Conservation (phyloP, 345 rosid species). For the Toxicodendron radicans region DNA sequence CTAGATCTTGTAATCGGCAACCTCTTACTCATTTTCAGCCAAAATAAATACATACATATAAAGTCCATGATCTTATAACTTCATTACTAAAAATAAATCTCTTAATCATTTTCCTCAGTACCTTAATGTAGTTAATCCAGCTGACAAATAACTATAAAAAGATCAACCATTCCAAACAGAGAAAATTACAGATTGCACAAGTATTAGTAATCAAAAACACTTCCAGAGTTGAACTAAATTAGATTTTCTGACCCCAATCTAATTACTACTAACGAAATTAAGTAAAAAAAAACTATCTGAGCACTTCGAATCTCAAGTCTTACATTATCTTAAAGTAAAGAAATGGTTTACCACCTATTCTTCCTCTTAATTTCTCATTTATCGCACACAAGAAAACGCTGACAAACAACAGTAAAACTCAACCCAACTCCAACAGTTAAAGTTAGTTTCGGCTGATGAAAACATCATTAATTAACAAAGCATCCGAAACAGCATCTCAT, state of each 20-base stretch:
- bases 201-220: background rate
- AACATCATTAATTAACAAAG: conserved; percentile 13
- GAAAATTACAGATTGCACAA: background rate
- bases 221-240: conserved; percentile 6
- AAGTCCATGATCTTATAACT: conserved; percentile 6
- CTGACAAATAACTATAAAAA: background rate
- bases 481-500: conserved; percentile 5
- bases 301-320: conserved; percentile 1
- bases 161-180: conserved; percentile 8
- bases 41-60: background rate
- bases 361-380: background rate
- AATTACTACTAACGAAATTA: conserved; percentile 5
- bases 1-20: conserved; percentile 2
- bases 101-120: background rate
- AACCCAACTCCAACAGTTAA: conserved; percentile 25
- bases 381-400: background rate
- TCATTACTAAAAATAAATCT: background rate
- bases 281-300: conserved; percentile 2
- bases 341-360: background rate
- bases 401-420: background rate
- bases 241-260: conserved; percentile 3
- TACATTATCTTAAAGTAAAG: background rate
- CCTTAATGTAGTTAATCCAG: background rate
- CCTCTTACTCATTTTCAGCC: background rate
- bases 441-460: conserved; percentile 21